Conservation (phyloP, 148 eudicot species). For the Suaeda aralocaspica region DNA sequence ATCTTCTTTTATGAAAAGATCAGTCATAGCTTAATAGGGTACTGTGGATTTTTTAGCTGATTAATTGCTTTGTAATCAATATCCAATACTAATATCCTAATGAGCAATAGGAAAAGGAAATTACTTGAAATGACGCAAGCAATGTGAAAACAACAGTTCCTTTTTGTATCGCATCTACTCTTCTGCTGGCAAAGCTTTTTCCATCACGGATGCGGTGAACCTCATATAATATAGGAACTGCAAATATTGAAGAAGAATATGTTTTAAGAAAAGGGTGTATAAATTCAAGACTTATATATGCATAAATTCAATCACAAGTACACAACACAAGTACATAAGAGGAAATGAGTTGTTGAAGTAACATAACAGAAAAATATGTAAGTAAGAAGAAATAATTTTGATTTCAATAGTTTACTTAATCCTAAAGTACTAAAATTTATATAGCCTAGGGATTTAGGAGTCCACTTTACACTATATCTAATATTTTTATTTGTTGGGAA, state of each 20-base stretch:
- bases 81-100: neutral
- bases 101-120: constrained; percentile 12
- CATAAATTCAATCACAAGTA: too few species aligned
- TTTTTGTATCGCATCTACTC: constrained; percentile 90
- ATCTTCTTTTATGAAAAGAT: neutral
- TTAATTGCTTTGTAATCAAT: neutral
- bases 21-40: neutral
- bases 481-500: neutral
- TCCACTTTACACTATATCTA: neutral
- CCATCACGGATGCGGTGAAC: constrained; percentile 95
- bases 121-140: constrained; percentile 92
- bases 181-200: constrained; percentile 80
- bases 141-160: constrained; percentile 78
- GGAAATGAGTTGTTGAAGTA: too few species aligned
- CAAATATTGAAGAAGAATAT: constrained; percentile 16
- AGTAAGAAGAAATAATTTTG: neutral
- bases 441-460: neutral
- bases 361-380: too few species aligned
- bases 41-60: neutral
- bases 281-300: too few species aligned
- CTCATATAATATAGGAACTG: constrained; percentile 91
- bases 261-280: neutral
- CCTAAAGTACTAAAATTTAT: neutral
- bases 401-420: neutral
- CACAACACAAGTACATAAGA: too few species aligned